Conservation (phyloP, 371 early-diverging fungal species). For the Haplosporangium sp. region DNA sequence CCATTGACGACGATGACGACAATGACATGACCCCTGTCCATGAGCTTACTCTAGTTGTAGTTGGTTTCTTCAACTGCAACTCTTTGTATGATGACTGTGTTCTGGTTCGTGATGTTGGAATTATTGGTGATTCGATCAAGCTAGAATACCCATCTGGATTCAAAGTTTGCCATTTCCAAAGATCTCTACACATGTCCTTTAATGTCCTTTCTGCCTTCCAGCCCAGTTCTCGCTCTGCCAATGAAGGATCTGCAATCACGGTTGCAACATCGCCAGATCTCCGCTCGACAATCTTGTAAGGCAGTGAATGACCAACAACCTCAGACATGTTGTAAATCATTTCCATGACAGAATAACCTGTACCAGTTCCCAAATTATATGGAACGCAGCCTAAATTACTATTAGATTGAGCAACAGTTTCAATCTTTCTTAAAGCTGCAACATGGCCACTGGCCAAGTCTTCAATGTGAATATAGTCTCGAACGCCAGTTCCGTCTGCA, state of each 20-base stretch:
- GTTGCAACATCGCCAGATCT: conserved; percentile 89
- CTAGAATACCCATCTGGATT: conserved; percentile 75
- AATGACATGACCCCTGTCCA: neutral
- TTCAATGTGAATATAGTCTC: conserved; percentile 93
- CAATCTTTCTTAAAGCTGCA: conserved; percentile 79
- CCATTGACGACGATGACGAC: neutral
- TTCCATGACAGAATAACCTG: conserved; percentile 89
- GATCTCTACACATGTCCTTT: conserved; percentile 90
- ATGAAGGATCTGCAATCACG: conserved; percentile 82
- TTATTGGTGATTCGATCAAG: neutral
- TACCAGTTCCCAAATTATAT: conserved; percentile 92
- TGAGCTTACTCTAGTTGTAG: neutral
- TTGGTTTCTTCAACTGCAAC: neutral
- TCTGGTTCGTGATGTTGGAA: neutral
- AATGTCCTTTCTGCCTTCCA: conserved; percentile 81
- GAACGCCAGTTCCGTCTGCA: conserved; percentile 87
- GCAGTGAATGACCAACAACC: conserved; percentile 75
- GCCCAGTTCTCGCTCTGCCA: conserved; percentile 77
- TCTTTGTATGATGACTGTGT: neutral
- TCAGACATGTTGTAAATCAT: conserved; percentile 84
- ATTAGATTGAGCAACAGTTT: conserved; percentile 6
- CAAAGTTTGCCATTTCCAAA: conserved; percentile 86
- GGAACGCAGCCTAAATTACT: conserved; percentile 66
- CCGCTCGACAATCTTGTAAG: conserved; percentile 71
- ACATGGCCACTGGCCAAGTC: conserved; percentile 92